Evolutionary conservation across 148 eudicot species (phyloP).

Genomic region (Camellia granthamiana): DNA sequence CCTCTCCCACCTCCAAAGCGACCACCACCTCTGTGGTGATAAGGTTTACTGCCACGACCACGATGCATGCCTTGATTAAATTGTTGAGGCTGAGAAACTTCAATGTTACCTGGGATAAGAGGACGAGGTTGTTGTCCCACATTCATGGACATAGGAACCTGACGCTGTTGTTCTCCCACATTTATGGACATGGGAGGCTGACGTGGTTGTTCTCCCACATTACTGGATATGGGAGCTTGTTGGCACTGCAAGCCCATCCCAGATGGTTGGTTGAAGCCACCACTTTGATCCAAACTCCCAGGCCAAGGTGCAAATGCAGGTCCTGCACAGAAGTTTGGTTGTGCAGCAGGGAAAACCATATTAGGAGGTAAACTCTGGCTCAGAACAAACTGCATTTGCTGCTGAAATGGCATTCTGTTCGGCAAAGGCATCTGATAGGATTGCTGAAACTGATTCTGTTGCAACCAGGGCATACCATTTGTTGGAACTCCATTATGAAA

Average conservation of each 20-base stretch:
- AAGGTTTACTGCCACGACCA: constrained; percentile 44
- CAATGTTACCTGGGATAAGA: constrained; percentile 24
- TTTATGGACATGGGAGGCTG: constrained; percentile 17
- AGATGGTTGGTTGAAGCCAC: constrained; percentile 37
- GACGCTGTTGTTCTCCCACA: constrained; percentile 20
- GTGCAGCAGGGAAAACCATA: constrained; percentile 32
- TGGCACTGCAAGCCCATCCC: constrained; percentile 39
- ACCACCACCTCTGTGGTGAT: constrained; percentile 53
- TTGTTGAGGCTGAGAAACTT: constrained; percentile 29
- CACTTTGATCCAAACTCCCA: constrained; percentile 29
- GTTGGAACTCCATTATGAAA: constrained; percentile 38
- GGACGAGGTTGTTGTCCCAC: constrained; percentile 24
- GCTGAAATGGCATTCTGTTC: constrained; percentile 32
- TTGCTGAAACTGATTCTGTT: constrained; percentile 46
- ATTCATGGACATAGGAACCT: constrained; percentile 29
- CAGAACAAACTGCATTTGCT: constrained; percentile 35
- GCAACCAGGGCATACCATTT: constrained; percentile 51
- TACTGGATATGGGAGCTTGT: constrained; percentile 27
- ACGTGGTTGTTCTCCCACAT: constrained; percentile 24
- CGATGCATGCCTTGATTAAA: constrained; percentile 34
- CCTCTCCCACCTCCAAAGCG: constrained; percentile 65
- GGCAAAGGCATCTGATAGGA: constrained; percentile 36
- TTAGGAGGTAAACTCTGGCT: constrained; percentile 36
- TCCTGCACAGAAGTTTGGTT: constrained; percentile 35
- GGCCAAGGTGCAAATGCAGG: constrained; percentile 43